Base-by-base conservation (phyloP, 345 rosid genomes). In the Geranium rotundifolium region DNA sequence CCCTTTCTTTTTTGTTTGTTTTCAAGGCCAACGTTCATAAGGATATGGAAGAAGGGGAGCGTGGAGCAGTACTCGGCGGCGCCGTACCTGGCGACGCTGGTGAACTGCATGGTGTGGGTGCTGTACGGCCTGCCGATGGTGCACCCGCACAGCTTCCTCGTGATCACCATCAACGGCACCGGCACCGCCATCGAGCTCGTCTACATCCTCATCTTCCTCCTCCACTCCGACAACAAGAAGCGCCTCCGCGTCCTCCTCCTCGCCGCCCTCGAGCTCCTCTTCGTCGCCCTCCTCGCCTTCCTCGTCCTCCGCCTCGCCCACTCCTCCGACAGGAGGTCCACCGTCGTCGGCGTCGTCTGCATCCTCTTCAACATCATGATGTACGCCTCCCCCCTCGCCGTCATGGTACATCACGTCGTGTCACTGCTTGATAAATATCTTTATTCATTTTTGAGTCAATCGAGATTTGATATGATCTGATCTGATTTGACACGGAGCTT, bases 21-120 rank as follows among this genome's bases (percentile, higher is more conserved):
- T 85, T 23, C 27, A 23, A 92, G 96, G 81, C 91, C 98, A 65
- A 92, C 98, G 52, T 89, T 89, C 79, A 29, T 77, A 0, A 19
- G 64, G 59, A 89, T 92, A 71, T 80, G 85, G 76, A 89, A 82
- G 73, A 87, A 77, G 63, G 80, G 80, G 17, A 69, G 89, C 18
- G 95, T 89, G 71, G 95, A 87, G 72, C 91, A 84, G 20, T 92
- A 75, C 78, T 89, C 95, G 18, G 69, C 91, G 5, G 69, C 52
- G 5, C 98, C 98, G 17, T 92, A 92, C 70, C 66, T 92, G 2
- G 93, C 91, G n/a, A 80, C 95, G 29, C 67, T 89, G 14, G 72
- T 83, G 65, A 92, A 92, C 78, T 89, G 96, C 76, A 34, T 82
- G 82, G 72, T 82, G 15, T 92, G 98, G 98, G 82, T 85, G 9